phyloP scores from a whole-genome alignment of 2,329 filamentous ascomycete genomes.

The Neodidymelliopsis sp. region DNA sequence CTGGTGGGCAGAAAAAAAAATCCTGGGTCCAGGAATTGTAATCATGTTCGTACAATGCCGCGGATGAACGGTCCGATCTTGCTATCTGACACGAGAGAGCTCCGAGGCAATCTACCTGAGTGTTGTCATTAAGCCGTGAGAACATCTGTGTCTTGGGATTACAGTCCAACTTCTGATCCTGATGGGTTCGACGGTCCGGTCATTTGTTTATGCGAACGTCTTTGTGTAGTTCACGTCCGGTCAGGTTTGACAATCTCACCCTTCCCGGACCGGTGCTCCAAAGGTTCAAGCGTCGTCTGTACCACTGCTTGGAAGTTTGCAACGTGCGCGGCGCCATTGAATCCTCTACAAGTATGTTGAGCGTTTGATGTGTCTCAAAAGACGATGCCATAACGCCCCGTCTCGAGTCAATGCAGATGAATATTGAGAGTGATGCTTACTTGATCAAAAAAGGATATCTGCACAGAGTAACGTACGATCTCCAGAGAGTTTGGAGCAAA shows the following conservation, averaged over 20 bases:
- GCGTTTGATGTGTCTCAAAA: too few species aligned
- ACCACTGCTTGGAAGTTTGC: not conserved
- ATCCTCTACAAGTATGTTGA: not conserved
- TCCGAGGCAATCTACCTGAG: not conserved
- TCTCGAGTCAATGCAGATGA: not conserved
- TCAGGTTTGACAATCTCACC: not conserved
- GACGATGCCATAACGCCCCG: too few species aligned
- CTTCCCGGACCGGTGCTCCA: not conserved
- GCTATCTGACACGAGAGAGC: not conserved
- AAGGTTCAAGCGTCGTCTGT: not conserved
- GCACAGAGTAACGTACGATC: not conserved
- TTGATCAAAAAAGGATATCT: not conserved
- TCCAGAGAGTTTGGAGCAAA: not conserved
- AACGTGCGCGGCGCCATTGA: not conserved
- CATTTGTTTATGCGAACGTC: not conserved
- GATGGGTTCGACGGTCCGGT: not conserved
- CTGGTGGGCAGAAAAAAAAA: slow-evolving; percentile 14
- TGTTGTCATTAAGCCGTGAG: not conserved
- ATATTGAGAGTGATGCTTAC: not conserved
- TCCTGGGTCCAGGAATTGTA: not conserved
- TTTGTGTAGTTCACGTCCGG: not conserved
- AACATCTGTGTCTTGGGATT: not conserved
- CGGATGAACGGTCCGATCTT: slow-evolving; percentile 6
- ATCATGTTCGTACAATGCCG: not conserved
- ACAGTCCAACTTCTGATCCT: not conserved